Conservation (phyloP, 2,329 filamentous ascomycete genomes). For the Botrytis paeoniae region DNA sequence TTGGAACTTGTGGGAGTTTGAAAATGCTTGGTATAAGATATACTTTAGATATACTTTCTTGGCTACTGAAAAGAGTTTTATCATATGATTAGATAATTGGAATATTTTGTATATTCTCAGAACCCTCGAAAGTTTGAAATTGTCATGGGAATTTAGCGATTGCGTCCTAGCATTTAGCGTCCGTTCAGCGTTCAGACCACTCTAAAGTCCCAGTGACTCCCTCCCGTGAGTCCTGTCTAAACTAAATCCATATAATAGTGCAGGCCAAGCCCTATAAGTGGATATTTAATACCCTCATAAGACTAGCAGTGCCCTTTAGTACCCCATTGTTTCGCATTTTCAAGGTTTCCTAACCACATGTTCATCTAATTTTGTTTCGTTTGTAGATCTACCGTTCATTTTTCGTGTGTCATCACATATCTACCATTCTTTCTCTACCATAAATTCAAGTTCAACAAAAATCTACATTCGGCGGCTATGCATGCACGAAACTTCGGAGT, state of each 20-base stretch:
- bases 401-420: not conserved
- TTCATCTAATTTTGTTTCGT: not conserved
- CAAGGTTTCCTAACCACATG: not conserved
- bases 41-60: not conserved
- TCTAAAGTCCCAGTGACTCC: not conserved
- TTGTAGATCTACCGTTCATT: not conserved
- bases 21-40: not conserved
- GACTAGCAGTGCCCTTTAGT: not conserved
- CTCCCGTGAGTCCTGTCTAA: not conserved
- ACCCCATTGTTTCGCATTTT: not conserved
- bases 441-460: not conserved
- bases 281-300: not conserved
- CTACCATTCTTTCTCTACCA: not conserved
- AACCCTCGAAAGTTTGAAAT: not conserved
- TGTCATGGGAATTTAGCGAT: not conserved
- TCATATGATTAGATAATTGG: not conserved
- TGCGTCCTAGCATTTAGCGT: not conserved
- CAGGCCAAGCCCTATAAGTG: conserved; percentile 5
- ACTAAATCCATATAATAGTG: not conserved
- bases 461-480: not conserved
- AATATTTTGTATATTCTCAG: not conserved
- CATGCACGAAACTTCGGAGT: not conserved
- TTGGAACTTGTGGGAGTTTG: not conserved
- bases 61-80: not conserved
- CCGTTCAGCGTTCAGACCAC: not conserved